Percentiles rank a stretch among this genome's conserved stretches.
These are phyloP conservation scores for Pisolithus albus DNA, from an alignment of 768 basidiomycete species.

Conservation along the genomic window DNA sequence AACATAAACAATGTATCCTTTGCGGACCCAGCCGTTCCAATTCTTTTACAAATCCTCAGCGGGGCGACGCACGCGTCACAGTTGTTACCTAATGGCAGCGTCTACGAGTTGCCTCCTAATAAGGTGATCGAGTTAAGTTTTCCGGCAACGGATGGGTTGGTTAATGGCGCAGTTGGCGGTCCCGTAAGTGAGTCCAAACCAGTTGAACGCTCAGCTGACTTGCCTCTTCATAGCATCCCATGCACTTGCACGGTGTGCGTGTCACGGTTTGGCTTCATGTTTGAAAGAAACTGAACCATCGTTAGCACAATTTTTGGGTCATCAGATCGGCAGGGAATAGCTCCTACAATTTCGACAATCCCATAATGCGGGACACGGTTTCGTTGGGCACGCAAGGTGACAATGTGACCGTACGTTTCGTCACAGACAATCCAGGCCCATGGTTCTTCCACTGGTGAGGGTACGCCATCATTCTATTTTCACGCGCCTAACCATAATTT, in stretches of 20 bases:
- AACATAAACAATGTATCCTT: conserved; percentile 28
- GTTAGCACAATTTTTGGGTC: conserved; percentile 41
- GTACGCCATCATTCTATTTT: neutral
- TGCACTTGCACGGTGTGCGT: conserved; percentile 13
- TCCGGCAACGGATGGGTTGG: conserved; percentile 12
- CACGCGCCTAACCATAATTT: neutral
- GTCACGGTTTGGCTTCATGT: neutral
- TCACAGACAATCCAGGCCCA: conserved; percentile 47
- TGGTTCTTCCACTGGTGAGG: conserved; percentile 24
- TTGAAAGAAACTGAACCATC: neutral
- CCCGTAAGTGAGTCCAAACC: neutral
- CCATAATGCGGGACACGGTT: conserved; percentile 44
- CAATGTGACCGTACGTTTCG: conserved; percentile 38
- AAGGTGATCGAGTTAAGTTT: conserved; percentile 43
- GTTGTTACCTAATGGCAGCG: conserved; percentile 36
- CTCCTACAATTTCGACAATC: conserved; percentile 43
- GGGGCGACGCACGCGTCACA: conserved; percentile 28
- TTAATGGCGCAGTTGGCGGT: conserved; percentile 14
- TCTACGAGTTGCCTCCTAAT: conserved; percentile 35
- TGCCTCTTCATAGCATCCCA: conserved; percentile 7
- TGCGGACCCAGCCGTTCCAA: conserved; percentile 30
- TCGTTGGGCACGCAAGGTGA: conserved; percentile 15
- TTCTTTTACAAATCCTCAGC: conserved; percentile 37
- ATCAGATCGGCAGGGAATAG: conserved; percentile 35
- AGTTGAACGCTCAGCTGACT: neutral